phyloP scores from a whole-genome alignment of 768 basidiomycete species.

The Albatrellus ellisii region DNA sequence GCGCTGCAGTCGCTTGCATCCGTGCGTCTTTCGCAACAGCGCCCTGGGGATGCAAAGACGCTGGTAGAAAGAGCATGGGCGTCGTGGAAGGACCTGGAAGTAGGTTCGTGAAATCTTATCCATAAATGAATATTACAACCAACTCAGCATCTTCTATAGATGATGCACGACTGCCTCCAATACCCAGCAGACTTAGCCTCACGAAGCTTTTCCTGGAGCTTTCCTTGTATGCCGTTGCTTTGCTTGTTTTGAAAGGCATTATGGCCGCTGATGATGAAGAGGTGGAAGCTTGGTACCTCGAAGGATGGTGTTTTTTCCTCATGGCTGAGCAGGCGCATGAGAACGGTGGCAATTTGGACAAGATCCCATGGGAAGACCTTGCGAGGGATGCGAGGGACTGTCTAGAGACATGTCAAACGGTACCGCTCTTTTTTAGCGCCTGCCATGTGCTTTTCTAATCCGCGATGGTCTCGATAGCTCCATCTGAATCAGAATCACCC shows the following conservation, averaged over 20 bases:
- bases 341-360: slow-evolving; percentile 29
- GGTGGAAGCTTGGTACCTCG: slow-evolving; percentile 88
- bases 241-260: slow-evolving; percentile 65
- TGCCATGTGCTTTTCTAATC: neutral
- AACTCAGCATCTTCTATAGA: slow-evolving; percentile 25
- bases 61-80: slow-evolving; percentile 58
- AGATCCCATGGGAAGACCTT: slow-evolving; percentile 63
- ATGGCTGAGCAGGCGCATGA: slow-evolving; percentile 63
- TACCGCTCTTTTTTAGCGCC: slow-evolving; percentile 21
- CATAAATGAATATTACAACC: neutral
- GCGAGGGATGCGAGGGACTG: slow-evolving; percentile 69
- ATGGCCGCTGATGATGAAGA: slow-evolving; percentile 75
- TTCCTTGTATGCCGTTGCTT: slow-evolving; percentile 51
- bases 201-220: slow-evolving; percentile 81
- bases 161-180: slow-evolving; percentile 53
- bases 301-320: slow-evolving; percentile 88
- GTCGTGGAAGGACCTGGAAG: slow-evolving; percentile 57
- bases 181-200: slow-evolving; percentile 58
- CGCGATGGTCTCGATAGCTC: slow-evolving; percentile 30
- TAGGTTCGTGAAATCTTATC: slow-evolving; percentile 22
- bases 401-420: slow-evolving; percentile 71
- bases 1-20: slow-evolving; percentile 72
- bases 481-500: slow-evolving; percentile 60
- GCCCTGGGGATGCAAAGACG: slow-evolving; percentile 68
- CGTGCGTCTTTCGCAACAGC: slow-evolving; percentile 79